Percentiles rank a stretch among this genome's conserved stretches.
Conservation (phyloP, 106 monocot species). For the Platanthera guangdongensis region DNA sequence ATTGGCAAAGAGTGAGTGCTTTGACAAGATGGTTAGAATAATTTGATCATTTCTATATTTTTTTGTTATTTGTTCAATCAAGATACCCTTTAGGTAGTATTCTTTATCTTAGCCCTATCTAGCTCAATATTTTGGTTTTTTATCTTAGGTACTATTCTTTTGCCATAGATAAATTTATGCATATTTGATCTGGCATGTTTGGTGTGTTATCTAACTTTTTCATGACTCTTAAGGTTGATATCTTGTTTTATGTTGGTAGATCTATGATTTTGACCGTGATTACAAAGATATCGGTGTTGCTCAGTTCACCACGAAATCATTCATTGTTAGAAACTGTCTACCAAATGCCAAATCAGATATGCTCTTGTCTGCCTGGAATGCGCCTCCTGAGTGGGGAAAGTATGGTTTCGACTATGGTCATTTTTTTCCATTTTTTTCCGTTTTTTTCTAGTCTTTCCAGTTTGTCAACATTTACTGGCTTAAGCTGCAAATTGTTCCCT, state of each 20-base stretch:
- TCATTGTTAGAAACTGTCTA: slow-evolving; percentile 79
- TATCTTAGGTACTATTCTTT: not conserved
- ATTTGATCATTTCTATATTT: not conserved
- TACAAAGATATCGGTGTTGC: slow-evolving; percentile 92
- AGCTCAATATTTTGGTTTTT: not conserved
- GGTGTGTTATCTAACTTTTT: not conserved
- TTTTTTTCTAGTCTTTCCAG: not conserved
- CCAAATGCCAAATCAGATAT: slow-evolving; percentile 82
- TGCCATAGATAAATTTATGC: not conserved
- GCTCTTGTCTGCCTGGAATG: slow-evolving; percentile 90
- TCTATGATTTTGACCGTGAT: slow-evolving; percentile 99
- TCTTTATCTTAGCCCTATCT: not conserved
- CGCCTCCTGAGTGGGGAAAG: slow-evolving; percentile 96
- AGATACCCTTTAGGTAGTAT: not conserved
- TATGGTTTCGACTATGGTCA: slow-evolving; percentile 24
- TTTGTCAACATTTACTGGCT: not conserved
- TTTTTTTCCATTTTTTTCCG: no score
- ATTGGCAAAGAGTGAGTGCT: no score
- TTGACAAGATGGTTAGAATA: no score
- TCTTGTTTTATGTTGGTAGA: slow-evolving; percentile 35
- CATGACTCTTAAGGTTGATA: not conserved
- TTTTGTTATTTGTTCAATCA: not conserved
- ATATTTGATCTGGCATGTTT: not conserved
- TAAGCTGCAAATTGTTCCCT: not conserved
- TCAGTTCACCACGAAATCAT: slow-evolving; percentile 72